Evolutionary conservation across 148 eudicot genomes (phyloP).

Genomic region (Euryodendron excelsum): DNA sequence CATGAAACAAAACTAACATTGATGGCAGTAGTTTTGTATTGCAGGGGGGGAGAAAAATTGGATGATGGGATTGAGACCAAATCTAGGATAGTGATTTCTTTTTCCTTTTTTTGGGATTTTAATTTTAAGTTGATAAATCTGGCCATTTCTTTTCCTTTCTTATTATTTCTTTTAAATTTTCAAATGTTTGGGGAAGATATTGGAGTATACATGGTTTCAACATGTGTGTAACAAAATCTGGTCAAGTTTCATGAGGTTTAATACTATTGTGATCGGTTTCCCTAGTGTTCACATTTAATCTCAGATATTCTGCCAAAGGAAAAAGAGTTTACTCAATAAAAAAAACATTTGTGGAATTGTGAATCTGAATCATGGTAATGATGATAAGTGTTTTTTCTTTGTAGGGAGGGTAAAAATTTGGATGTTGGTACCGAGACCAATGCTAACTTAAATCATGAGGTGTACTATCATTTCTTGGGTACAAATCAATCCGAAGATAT

Average conservation of each 20-base stretch:
- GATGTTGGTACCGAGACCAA: slow-evolving; percentile 85
- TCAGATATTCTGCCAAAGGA: not conserved
- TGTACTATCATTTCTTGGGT: slow-evolving; percentile 82
- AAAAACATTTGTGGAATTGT: not conserved
- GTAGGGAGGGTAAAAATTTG: slow-evolving; percentile 57
- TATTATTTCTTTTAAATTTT: too few relatives aligned
- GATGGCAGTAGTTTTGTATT: not conserved
- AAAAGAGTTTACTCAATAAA: not conserved
- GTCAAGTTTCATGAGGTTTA: too few relatives aligned
- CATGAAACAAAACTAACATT: not conserved
- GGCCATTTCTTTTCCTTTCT: too few relatives aligned
- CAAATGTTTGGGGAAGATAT: too few relatives aligned
- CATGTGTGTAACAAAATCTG: too few relatives aligned
- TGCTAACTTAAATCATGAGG: slow-evolving; percentile 63
- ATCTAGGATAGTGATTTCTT: too few relatives aligned
- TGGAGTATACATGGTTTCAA: too few relatives aligned
- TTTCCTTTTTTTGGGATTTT: too few relatives aligned
- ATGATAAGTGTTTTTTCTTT: slow-evolving; percentile 24
- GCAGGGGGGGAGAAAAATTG: too few relatives aligned
- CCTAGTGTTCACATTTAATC: not conserved
- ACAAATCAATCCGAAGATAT: slow-evolving; percentile 86
- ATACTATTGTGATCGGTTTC: too few relatives aligned
- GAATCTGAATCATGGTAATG: not conserved
- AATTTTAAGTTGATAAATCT: too few relatives aligned
- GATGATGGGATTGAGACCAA: too few relatives aligned